Percentiles rank a stretch among this genome's conserved stretches.
phyloP scores from a whole-genome alignment of 2,329 filamentous ascomycete species.

The Aquanectria penicillioides region DNA sequence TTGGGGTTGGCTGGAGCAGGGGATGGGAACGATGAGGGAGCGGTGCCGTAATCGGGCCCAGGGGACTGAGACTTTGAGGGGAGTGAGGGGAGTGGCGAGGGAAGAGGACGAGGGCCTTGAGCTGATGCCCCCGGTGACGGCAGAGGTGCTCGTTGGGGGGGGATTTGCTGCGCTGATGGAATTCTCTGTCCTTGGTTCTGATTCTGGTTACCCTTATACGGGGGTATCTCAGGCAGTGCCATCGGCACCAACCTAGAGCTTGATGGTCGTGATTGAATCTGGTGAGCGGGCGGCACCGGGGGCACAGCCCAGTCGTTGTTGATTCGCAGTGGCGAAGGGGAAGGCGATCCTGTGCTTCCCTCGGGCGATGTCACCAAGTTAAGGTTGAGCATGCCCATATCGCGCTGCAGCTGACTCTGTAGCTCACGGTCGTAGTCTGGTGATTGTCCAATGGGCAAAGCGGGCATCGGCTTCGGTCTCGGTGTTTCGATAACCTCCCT shows the following conservation, averaged over 20 bases:
- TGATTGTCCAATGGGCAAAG: constrained; percentile 59
- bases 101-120: constrained; percentile 38
- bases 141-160: constrained; percentile 34
- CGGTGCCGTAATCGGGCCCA: constrained; percentile 42
- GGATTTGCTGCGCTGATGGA: constrained; percentile 41
- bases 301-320: constrained; percentile 30
- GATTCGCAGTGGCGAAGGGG: too few relatives aligned
- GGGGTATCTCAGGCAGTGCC: constrained; percentile 64
- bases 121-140: constrained; percentile 26
- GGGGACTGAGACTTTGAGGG: constrained; percentile 45
- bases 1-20: constrained; percentile 67
- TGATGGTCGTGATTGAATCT: constrained; percentile 48
- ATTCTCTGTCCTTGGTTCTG: constrained; percentile 42
- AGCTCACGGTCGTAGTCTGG: constrained; percentile 69
- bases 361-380: constrained; percentile 35
- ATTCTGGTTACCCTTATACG: constrained; percentile 56
- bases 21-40: constrained; percentile 64
- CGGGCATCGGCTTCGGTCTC: constrained; percentile 57
- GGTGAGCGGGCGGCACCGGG: constrained; percentile 48
- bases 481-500: constrained; percentile 58
- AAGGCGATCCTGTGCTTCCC: constrained; percentile 20
- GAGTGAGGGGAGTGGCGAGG: too few relatives aligned
- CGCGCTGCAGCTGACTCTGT: constrained; percentile 71
- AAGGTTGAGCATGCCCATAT: constrained; percentile 68
- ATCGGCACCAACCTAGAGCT: constrained; percentile 54